These are phyloP conservation scores for Suhomyces bokatorum DNA, from an alignment of 1,139 yeast genomes.

Conservation along the genomic window DNA sequence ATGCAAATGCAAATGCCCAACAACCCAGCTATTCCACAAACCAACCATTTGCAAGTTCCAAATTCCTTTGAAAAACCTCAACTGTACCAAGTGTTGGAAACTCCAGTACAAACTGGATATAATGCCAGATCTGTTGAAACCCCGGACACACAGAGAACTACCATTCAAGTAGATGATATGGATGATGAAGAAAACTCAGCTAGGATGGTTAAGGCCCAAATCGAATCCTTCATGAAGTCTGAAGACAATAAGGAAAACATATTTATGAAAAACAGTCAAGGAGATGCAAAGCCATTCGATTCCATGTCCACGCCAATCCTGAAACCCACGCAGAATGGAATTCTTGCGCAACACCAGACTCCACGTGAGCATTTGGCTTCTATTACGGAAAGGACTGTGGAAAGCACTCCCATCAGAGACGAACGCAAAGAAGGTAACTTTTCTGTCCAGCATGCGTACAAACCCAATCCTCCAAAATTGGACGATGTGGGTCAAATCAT, in stretches of 20 bases:
- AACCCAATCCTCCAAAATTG: constrained; percentile 39
- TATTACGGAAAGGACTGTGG: constrained; percentile 39
- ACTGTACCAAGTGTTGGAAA: constrained; percentile 27
- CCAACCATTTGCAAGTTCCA: constrained; percentile 3
- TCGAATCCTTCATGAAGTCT: constrained; percentile 29
- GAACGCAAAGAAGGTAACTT: constrained; percentile 15
- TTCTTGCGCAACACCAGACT: constrained; percentile 3
- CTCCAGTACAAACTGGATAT: constrained; percentile 39
- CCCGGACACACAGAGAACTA: constrained; percentile 51
- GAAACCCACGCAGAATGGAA: constrained; percentile 12
- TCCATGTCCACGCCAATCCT: constrained; percentile 36
- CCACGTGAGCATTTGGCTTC: constrained; percentile 34
- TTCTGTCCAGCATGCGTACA: constrained; percentile 18
- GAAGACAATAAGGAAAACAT: constrained; percentile 49
- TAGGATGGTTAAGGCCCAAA: constrained; percentile 36
- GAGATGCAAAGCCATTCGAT: constrained; percentile 20
- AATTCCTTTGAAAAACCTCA: constrained; percentile 3
- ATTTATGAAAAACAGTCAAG: constrained; percentile 30
- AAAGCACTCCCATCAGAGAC: constrained; percentile 30
- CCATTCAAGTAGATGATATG: constrained; percentile 45
- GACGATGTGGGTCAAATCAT: constrained; percentile 34
- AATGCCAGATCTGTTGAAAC: constrained; percentile 31
- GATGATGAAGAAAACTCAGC: constrained; percentile 28
- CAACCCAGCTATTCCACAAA: not conserved
- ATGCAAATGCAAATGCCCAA: constrained; percentile 1